Evolutionary conservation across 2,329 filamentous ascomycete species (phyloP), one percentile per base, ranked within the genome.

Genomic region (Gyromitra esculenta): DNA sequence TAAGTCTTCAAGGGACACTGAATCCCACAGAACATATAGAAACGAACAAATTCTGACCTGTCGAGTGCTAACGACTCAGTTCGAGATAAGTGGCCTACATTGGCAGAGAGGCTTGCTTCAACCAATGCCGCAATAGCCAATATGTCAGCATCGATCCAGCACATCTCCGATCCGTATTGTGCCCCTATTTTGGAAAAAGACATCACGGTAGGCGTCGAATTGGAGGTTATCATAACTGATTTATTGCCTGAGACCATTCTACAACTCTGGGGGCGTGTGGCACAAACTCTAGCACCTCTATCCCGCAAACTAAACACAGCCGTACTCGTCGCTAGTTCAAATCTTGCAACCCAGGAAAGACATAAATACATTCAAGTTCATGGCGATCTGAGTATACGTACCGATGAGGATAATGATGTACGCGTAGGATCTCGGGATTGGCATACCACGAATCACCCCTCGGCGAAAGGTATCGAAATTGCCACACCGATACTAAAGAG

Each of bases 191-290:
- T 43, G 7, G 37, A 50, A 9, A 15, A 50, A 31, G 15, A 50
- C 13, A 37, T 64, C 15, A 64, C 62, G 11, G 50, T 64, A 6
- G 62, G 62, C n/a, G 62, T 64, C 5, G 62, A 64, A 37, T 45
- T 64, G 0, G 62, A 64, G 43, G n/a, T 64, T 35, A 48, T 64
- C 15, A n/a, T 64, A 63, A 63, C 37, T 6, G 59, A 63, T 45
- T 8, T 31, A 11, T 31, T 18, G 3, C 62, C 43, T 1, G 31
- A 9, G 6, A 45, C 62, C 7, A n/a, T 52, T 7, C 15, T 0
- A 7, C 13, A 64, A n/a, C 39, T 63, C 11, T 63, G 43, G 5
- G 5, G 45, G 39, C 18, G 21, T 1, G 59, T 63, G 4, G 39
- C 39, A 45, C 21, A 48, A 45, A 43, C 21, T 15, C 59, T 63